Conservation (phyloP, 2,329 filamentous ascomycete genomes). For the Apiospora aurea region DNA sequence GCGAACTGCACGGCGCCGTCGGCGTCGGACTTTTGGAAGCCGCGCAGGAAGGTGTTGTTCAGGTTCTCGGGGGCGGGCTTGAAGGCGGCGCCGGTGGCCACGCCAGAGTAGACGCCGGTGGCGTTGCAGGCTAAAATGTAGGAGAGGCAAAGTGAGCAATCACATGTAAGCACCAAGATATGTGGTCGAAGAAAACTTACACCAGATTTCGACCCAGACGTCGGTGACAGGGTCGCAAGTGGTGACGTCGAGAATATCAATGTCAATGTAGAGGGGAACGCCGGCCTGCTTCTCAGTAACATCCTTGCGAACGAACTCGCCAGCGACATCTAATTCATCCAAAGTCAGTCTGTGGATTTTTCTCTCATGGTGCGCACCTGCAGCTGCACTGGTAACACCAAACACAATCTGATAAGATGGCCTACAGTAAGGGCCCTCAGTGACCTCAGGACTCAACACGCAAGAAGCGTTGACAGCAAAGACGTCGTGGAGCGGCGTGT, state of each 20-base stretch:
- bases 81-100: slow-evolving; percentile 51
- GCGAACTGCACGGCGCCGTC: slow-evolving; percentile 52
- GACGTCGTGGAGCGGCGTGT: slow-evolving; percentile 45
- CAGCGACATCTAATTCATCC: slow-evolving; percentile 48
- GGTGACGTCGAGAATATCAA: slow-evolving; percentile 60
- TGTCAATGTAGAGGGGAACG: slow-evolving; percentile 56
- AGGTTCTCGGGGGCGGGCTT: slow-evolving; percentile 47
- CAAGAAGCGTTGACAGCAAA: slow-evolving; percentile 54
- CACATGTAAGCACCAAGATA: too few relatives aligned
- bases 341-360: not conserved
- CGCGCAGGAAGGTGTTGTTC: slow-evolving; percentile 50
- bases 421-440: slow-evolving; percentile 60
- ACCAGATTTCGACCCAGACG: slow-evolving; percentile 61
- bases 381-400: not conserved
- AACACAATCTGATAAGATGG: not conserved
- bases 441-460: slow-evolving; percentile 59
- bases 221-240: slow-evolving; percentile 59
- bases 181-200: slow-evolving; percentile 16
- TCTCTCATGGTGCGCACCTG: not conserved
- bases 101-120: slow-evolving; percentile 57
- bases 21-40: slow-evolving; percentile 47
- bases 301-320: slow-evolving; percentile 57
- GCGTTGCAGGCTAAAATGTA: slow-evolving; percentile 42
- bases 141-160: not conserved
- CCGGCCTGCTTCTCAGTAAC: slow-evolving; percentile 56